Conservation (phyloP, 371 early-diverging fungal species). For the Mortierella sp. region DNA sequence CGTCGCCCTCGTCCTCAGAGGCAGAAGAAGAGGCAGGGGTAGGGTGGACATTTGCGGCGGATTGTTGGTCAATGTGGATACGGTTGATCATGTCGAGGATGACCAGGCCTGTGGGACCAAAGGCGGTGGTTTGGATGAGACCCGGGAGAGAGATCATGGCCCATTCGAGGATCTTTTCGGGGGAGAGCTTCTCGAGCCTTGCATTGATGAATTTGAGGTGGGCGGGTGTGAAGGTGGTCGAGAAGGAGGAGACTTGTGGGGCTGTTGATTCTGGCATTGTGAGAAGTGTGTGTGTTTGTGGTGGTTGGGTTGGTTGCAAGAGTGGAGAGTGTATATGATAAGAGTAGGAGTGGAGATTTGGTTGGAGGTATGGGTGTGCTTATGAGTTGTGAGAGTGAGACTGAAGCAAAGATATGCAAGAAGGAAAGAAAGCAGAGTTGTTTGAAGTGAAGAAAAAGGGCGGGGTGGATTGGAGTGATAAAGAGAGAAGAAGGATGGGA, state of each 20-base stretch:
- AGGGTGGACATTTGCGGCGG: constrained; percentile 56
- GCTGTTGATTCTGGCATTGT: constrained; percentile 47
- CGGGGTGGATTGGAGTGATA: neutral
- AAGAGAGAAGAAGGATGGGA: neutral
- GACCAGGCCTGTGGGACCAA: constrained; percentile 90
- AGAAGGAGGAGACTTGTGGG: constrained; percentile 12
- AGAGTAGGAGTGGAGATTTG: neutral
- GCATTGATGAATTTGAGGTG: constrained; percentile 77
- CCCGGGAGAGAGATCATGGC: constrained; percentile 84
- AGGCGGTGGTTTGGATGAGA: constrained; percentile 93
- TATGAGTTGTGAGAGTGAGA: neutral
- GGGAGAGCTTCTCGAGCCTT: constrained; percentile 70
- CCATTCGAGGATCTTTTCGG: constrained; percentile 91
- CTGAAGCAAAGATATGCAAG: neutral
- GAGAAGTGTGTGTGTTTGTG: neutral
- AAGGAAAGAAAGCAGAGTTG: neutral
- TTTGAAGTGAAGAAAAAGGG: neutral
- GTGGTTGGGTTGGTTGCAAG: neutral
- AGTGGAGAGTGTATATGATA: neutral
- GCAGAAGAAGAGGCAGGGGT: constrained; percentile 58
- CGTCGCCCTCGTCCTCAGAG: constrained; percentile 49
- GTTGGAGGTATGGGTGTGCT: neutral
- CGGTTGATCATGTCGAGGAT: constrained; percentile 81
- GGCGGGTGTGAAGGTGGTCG: constrained; percentile 67
- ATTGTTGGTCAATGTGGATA: constrained; percentile 60